Percentiles rank a stretch among this genome's conserved stretches.
These are phyloP conservation scores for Aspergillus spinulosporus DNA, from an alignment of 2,329 filamentous ascomycete genomes.

Conservation along the genomic window DNA sequence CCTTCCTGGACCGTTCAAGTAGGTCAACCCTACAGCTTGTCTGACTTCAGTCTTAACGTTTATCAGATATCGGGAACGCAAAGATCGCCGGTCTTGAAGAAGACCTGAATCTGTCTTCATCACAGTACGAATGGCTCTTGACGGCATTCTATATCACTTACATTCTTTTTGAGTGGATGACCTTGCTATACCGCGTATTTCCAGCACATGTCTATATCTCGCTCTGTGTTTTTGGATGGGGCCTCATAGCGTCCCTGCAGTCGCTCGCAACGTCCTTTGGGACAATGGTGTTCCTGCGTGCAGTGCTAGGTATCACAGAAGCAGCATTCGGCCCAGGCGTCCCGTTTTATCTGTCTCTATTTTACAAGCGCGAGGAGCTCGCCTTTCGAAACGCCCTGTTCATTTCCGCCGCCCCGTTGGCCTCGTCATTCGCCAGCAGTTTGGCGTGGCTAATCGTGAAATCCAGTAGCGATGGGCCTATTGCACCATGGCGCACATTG, in stretches of 20 bases:
- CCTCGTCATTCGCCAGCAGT: slow-evolving; percentile 69
- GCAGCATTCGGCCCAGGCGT: slow-evolving; percentile 64
- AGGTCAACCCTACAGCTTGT: no score
- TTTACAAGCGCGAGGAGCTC: slow-evolving; percentile 68
- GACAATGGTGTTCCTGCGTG: slow-evolving; percentile 51
- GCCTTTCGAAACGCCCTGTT: slow-evolving; percentile 85
- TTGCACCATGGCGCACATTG: slow-evolving; percentile 81
- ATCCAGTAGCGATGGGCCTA: slow-evolving; percentile 63
- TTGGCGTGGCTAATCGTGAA: slow-evolving; percentile 75
- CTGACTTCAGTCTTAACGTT: not conserved
- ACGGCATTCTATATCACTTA: slow-evolving; percentile 66
- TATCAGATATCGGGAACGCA: slow-evolving; percentile 61
- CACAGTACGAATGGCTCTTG: slow-evolving; percentile 62
- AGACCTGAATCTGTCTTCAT: slow-evolving; percentile 55
- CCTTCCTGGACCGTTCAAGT: slow-evolving; percentile 86
- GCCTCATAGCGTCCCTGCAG: slow-evolving; percentile 74
- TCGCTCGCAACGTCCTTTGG: slow-evolving; percentile 63
- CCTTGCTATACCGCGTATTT: slow-evolving; percentile 60
- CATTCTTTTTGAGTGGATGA: slow-evolving; percentile 67
- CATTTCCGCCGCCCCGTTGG: slow-evolving; percentile 69
- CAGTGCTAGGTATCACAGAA: slow-evolving; percentile 57
- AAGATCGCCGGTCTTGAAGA: slow-evolving; percentile 58
- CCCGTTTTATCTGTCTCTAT: slow-evolving; percentile 65
- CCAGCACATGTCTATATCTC: slow-evolving; percentile 63
- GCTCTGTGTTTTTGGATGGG: slow-evolving; percentile 71